Evolutionary conservation across 495 filamentous ascomycete species (phyloP).

Genomic region (Pseudoneurospora amorphoporcata): DNA sequence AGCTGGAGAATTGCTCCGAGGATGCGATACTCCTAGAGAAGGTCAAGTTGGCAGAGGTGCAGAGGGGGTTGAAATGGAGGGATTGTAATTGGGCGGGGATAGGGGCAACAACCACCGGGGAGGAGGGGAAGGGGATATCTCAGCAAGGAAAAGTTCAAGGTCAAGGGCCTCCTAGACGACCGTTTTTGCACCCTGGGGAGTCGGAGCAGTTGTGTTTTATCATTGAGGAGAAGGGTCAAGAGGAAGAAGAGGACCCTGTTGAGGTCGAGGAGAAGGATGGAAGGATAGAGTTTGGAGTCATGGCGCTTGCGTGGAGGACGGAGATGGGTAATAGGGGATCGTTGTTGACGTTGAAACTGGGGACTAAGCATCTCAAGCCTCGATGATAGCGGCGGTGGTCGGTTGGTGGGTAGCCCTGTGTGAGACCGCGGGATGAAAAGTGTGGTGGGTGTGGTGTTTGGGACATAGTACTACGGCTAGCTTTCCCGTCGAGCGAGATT

Average conservation of each 20-base stretch:
- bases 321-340: slow-evolving; percentile 85
- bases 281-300: slow-evolving; percentile 61
- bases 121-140: slow-evolving; percentile 19
- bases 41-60: slow-evolving; percentile 37
- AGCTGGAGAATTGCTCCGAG: slow-evolving; percentile 86
- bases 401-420: no score
- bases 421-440: background rate
- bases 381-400: background rate
- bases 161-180: slow-evolving; percentile 15
- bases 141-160: background rate
- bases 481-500: background rate
- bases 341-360: slow-evolving; percentile 76
- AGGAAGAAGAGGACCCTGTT: slow-evolving; percentile 33
- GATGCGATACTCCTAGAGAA: slow-evolving; percentile 50
- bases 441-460: background rate
- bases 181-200: slow-evolving; percentile 73
- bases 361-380: slow-evolving; percentile 30
- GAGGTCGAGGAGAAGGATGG: slow-evolving; percentile 40
- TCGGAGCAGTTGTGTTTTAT: slow-evolving; percentile 87
- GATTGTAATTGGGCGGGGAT: slow-evolving; percentile 42
- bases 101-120: background rate
- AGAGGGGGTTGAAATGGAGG: slow-evolving; percentile 33
- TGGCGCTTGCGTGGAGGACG: slow-evolving; percentile 79
- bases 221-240: slow-evolving; percentile 54
- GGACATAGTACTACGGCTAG: background rate